Evolutionary conservation across 2,329 filamentous ascomycete species (phyloP), one percentile per base, ranked within the genome.

Genomic region (Ascosphaera aggregata): DNA sequence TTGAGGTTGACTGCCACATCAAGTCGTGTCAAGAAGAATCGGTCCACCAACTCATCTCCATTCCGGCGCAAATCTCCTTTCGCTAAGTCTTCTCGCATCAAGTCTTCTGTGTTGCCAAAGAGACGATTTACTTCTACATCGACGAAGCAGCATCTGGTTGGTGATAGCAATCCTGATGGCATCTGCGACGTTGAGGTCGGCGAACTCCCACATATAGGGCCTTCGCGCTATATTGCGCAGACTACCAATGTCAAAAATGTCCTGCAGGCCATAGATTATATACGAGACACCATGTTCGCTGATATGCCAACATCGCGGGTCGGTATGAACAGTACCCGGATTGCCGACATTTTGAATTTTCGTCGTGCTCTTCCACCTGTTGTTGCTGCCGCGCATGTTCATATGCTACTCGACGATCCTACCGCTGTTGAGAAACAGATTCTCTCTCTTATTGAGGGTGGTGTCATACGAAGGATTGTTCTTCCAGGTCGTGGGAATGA

Each of bases 291-390:
- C 20, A 69, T 69, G 58, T 76, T 74, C 46, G 63, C 63, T 38
- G 55, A 64, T 9, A 55, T 76, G 15, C 71, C 72, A 0, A 60
- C 65, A 19, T 55, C 55, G 16, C 58, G 62, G 8, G 61, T 67
- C 1, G 71, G 71, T 3, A 73, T 76, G 70, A 71, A 69, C 48
- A 71, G 67, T 42, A 66, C 63, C 7, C 62, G 67, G 8, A 73
- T 73, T 36, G 63, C 69, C 3, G 64, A 72, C 43, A 62, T 73
- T 2, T 52, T 76, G 38, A 71, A 72, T 39, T 63, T 66, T 43
- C 62, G 70, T 9, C 59, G 54, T 37, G 59, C 56, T 34, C 49
- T 76, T 36, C 70, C 72, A 9, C 66, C 68, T 0, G 60, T 74
- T 19, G 67, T 71, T 9, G 71, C 68, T 0, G 54, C 72, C 36